Base-by-base conservation (phyloP, 352 stramenopile species). In the Plasmopara viticola region DNA sequence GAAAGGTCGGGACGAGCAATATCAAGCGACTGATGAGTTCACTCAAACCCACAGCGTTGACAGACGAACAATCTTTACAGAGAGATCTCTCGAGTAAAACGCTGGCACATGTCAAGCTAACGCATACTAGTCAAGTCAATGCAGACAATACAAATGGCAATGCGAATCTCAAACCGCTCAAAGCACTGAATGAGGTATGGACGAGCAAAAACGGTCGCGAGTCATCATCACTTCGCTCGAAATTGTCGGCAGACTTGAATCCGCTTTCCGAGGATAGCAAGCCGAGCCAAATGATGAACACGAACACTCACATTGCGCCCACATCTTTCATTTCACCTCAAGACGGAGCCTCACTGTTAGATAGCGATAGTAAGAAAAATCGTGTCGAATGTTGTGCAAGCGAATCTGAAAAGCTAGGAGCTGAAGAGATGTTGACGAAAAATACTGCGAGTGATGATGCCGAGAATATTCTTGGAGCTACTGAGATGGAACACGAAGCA, bases 101-200 rank as follows among this genome's bases (percentile, higher is more conserved):
- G 5, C 33, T 62, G 29, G 38, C 47, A 44, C 53, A 66, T 18
- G 4, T 66, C 10, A 53, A 64, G 39, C 20, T 53, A 31, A 44
- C 20, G 7, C 31, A 9, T 45, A 25, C 6, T 15, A 28, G 15
- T 42, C 31, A 35, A 35, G 31, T 35, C 10, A 35, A 12, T 35
- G 10, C 31, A 12, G 4, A 35, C 30, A 9, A 9, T 34, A 5
- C 9, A 12, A 35, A 35, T 35, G 31, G 31, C 10, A 35, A 35
- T 35, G 31, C 31, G 10, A 12, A 12, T 35, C 10, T 35, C 6
- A 5, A 54, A 6, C 33, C 60, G 17, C 49, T 51, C 2, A 60
- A 43, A 41, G 39, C 41, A 5, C 33, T 50, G 38, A 58, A 40
- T 14, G 12, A 53, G 25, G 20, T 3, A 25, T 25, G 20, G 20